These are phyloP conservation scores for Ogataea minuta DNA, from an alignment of 805 yeast genomes.

Conservation along the genomic window DNA sequence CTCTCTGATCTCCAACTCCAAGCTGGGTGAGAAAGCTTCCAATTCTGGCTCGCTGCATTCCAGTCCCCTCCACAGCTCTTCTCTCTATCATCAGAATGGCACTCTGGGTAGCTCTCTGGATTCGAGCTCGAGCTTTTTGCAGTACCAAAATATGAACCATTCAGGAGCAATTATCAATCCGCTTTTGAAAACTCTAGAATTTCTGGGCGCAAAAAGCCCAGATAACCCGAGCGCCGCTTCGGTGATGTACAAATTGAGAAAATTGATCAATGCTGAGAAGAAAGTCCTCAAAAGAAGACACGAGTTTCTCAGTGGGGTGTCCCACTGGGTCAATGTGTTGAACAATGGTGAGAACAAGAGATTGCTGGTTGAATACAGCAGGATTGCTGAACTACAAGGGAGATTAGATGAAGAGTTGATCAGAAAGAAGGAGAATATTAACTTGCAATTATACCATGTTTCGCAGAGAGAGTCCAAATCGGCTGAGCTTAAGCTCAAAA, in stretches of 20 bases:
- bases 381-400: constrained; percentile 38
- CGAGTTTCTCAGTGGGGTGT: constrained; percentile 40
- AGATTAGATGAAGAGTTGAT: constrained; percentile 35
- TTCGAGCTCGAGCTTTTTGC: constrained; percentile 21
- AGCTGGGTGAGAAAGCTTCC: constrained; percentile 14
- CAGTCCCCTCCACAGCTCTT: constrained; percentile 24
- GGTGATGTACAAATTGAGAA: constrained; percentile 35
- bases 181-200: constrained; percentile 25
- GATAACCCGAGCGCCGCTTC: constrained; percentile 28
- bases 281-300: constrained; percentile 36
- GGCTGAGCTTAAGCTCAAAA: constrained; percentile 36
- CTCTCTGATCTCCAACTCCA: constrained; percentile 15
- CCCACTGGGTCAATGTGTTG: constrained; percentile 41
- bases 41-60: constrained; percentile 21
- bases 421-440: constrained; percentile 44
- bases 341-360: constrained; percentile 39
- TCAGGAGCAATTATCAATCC: constrained; percentile 25
- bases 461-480: constrained; percentile 50
- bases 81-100: constrained; percentile 19
- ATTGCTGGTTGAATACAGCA: constrained; percentile 41
- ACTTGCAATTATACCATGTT: constrained; percentile 43
- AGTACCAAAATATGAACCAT: constrained; percentile 20
- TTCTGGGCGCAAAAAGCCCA: constrained; percentile 28
- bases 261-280: constrained; percentile 39
- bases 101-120: constrained; percentile 15